Evolutionary conservation across 331 rosid genomes (phyloP).

Genomic region (Phaseolus coccineus): DNA sequence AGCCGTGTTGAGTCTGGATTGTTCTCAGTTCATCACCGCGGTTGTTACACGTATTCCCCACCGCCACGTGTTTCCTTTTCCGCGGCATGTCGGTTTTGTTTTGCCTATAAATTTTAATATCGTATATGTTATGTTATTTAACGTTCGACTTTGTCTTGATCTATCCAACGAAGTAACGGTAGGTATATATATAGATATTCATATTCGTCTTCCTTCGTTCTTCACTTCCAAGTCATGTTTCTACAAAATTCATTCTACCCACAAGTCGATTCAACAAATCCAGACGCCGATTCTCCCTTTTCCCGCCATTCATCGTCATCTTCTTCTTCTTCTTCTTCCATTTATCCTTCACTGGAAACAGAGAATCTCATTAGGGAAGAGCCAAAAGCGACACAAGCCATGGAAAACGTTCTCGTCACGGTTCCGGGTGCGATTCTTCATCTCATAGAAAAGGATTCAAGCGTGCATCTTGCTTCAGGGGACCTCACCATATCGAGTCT

Average conservation of each 20-base stretch:
- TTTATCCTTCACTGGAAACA: constrained; percentile 62
- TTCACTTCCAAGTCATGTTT: constrained; percentile 46
- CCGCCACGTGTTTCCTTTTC: constrained; percentile 46
- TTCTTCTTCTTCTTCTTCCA: constrained; percentile 48
- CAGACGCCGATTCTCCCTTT: constrained; percentile 48
- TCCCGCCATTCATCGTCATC: constrained; percentile 39
- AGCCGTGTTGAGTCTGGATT: neutral
- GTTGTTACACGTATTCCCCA: constrained; percentile 46
- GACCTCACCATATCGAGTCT: constrained; percentile 64
- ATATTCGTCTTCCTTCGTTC: neutral
- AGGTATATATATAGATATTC: neutral
- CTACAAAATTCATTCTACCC: constrained; percentile 55
- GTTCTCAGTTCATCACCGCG: constrained; percentile 7
- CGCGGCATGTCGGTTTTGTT: neutral
- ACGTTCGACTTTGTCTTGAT: neutral
- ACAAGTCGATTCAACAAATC: constrained; percentile 53
- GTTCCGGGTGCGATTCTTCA: constrained; percentile 77
- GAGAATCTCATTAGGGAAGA: constrained; percentile 58
- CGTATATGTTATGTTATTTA: neutral
- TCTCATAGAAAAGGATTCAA: constrained; percentile 68
- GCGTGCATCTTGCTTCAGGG: constrained; percentile 82
- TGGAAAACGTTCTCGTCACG: constrained; percentile 58
- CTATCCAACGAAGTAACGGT: neutral
- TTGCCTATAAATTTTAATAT: too few relatives aligned
- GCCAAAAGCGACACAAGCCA: constrained; percentile 35